These are phyloP conservation scores for Starmerella geochares DNA, from an alignment of 805 yeast genomes.

Conservation along the genomic window DNA sequence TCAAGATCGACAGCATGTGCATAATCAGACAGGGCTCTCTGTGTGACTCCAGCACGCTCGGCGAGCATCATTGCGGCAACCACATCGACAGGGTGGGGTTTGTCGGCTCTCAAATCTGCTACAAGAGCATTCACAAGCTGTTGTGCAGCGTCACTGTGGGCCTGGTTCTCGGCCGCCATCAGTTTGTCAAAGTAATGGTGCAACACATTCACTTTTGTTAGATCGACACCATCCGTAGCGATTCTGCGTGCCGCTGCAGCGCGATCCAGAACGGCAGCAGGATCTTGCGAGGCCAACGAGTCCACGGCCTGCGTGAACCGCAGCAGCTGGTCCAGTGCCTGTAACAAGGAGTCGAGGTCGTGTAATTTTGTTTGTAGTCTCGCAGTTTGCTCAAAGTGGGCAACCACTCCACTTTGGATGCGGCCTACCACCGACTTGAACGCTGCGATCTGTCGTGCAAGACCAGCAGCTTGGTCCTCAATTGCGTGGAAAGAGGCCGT, in stretches of 20 bases:
- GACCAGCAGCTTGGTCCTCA: slow-evolving; percentile 29
- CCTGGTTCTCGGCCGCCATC: slow-evolving; percentile 19
- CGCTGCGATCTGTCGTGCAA: slow-evolving; percentile 37
- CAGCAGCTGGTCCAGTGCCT: slow-evolving; percentile 33
- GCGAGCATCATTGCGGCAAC: not conserved
- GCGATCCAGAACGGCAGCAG: not conserved
- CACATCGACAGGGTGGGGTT: slow-evolving; percentile 2
- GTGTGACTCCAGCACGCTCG: not conserved
- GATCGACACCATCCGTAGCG: slow-evolving; percentile 4
- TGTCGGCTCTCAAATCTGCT: slow-evolving; percentile 40
- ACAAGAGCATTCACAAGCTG: slow-evolving; percentile 1
- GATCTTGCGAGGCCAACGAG: slow-evolving; percentile 36
- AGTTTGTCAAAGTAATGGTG: slow-evolving; percentile 43
- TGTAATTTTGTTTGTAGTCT: slow-evolving; percentile 27
- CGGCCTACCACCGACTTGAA: slow-evolving; percentile 30
- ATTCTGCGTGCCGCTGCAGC: not conserved
- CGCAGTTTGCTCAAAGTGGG: slow-evolving; percentile 15
- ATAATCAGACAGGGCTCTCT: not conserved
- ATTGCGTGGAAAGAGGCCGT: slow-evolving; percentile 66
- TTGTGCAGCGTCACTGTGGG: not conserved
- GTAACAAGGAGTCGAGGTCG: slow-evolving; percentile 39
- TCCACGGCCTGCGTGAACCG: slow-evolving; percentile 48
- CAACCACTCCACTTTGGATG: slow-evolving; percentile 16
- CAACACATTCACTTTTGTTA: slow-evolving; percentile 40
- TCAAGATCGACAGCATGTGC: not conserved